phyloP scores from a whole-genome alignment of 1,284 basidiomycete genomes.

The Afroboletus lepidellus region DNA sequence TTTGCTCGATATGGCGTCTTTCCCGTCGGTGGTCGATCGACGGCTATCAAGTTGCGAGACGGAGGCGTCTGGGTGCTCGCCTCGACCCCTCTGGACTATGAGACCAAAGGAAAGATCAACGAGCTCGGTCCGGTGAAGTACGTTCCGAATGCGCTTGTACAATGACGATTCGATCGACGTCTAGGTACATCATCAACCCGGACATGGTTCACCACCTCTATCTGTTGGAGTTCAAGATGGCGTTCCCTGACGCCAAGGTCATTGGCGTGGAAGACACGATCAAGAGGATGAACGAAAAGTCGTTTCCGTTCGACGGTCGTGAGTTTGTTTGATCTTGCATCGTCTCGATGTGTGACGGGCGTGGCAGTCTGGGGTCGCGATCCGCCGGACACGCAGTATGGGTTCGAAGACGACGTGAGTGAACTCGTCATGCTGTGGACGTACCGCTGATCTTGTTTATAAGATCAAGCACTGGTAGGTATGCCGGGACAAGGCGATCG shows the following conservation, averaged over 20 bases:
- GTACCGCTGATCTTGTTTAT: not conserved
- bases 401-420: constrained; percentile 79
- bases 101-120: constrained; percentile 70
- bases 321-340: constrained; percentile 18
- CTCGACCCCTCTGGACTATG: constrained; percentile 75
- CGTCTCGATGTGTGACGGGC: not conserved
- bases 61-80: constrained; percentile 85
- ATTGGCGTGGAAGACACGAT: constrained; percentile 62
- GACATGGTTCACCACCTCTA: constrained; percentile 68
- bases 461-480: constrained; percentile 64
- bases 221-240: constrained; percentile 68
- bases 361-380: constrained; percentile 63
- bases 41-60: constrained; percentile 72
- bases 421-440: not conserved
- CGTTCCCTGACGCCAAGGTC: constrained; percentile 77
- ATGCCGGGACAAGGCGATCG: not conserved
- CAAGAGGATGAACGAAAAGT: constrained; percentile 41
- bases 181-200: constrained; percentile 65
- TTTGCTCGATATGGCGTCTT: constrained; percentile 68
- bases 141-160: not conserved
- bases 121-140: constrained; percentile 78
- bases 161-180: too few relatives aligned
- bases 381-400: constrained; percentile 63
- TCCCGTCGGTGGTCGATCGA: constrained; percentile 80
- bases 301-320: constrained; percentile 62